These are phyloP conservation scores for Ilyonectria sp. DNA, from an alignment of 2,329 filamentous ascomycete genomes.

Conservation along the genomic window DNA sequence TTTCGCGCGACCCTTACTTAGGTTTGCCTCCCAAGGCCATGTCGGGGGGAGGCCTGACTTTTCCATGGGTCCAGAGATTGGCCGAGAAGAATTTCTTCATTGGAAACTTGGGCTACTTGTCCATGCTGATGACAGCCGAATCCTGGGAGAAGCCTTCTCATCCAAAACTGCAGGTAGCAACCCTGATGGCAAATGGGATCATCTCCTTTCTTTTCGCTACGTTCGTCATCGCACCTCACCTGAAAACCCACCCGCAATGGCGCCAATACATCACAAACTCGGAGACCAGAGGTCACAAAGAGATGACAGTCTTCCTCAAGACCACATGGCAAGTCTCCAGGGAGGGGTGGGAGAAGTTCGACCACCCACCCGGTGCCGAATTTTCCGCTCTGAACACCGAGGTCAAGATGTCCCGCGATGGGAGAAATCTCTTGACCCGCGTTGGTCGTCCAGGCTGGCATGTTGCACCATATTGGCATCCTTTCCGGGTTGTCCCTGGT, in stretches of 20 bases:
- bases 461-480: conserved; percentile 38
- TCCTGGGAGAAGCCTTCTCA: conserved; percentile 34
- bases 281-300: conserved; percentile 1
- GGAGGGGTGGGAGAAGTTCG: conserved; percentile 16
- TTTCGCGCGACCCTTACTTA: conserved; percentile 31
- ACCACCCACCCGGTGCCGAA: conserved; percentile 32
- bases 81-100: conserved; percentile 11
- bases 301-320: conserved; percentile 31
- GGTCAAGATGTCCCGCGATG: conserved; percentile 37
- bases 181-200: conserved; percentile 36
- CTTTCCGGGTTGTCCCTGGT: conserved; percentile 38
- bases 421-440: conserved; percentile 35
- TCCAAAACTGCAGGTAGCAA: conserved; percentile 34
- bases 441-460: conserved; percentile 32
- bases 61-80: conserved; percentile 2
- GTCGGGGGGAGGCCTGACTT: background rate
- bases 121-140: conserved; percentile 43
- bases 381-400: conserved; percentile 41
- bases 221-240: conserved; percentile 37
- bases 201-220: conserved; percentile 41
- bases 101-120: conserved; percentile 45
- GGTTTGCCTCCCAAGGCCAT: background rate
- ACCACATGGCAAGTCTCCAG: conserved; percentile 36
- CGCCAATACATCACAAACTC: background rate
- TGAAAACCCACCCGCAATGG: conserved; percentile 27